A percentile compares a stretch with the other conserved stretches of the same genome.
These are phyloP conservation scores for Diddensiella caesifluorescens DNA, from an alignment of 805 yeast species.

Conservation along the genomic window DNA sequence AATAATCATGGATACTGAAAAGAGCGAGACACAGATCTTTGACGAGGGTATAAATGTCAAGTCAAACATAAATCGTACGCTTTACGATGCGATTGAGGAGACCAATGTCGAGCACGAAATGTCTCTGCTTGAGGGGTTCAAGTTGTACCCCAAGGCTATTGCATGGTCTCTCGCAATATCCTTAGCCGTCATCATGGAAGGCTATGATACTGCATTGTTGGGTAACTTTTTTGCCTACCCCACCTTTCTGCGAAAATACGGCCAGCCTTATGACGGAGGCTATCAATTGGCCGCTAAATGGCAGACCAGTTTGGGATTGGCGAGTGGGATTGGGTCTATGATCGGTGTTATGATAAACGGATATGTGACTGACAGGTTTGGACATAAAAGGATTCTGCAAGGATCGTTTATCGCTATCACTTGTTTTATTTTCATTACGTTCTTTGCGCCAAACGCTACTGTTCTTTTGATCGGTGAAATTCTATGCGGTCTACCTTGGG, in stretches of 20 bases:
- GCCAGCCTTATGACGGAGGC: constrained; percentile 21
- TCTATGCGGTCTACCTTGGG: constrained; percentile 43
- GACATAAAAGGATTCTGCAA: constrained; percentile 40
- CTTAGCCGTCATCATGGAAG: constrained; percentile 45
- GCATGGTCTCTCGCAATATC: constrained; percentile 45
- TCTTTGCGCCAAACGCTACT: constrained; percentile 39
- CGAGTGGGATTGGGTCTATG: constrained; percentile 35
- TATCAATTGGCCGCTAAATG: constrained; percentile 9
- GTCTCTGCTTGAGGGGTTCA: constrained; percentile 23
- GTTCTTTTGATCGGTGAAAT: constrained; percentile 37
- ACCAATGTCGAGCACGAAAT: constrained; percentile 17
- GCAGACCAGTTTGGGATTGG: constrained; percentile 10
- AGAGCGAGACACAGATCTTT: neutral
- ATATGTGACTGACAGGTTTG: constrained; percentile 39
- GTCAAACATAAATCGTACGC: constrained; percentile 4
- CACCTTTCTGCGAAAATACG: constrained; percentile 39
- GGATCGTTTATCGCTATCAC: constrained; percentile 29
- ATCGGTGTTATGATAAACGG: constrained; percentile 45
- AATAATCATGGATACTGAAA: neutral
- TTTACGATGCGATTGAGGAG: constrained; percentile 15
- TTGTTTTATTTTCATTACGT: constrained; percentile 42
- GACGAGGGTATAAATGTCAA: constrained; percentile 1
- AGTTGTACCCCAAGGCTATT: constrained; percentile 40
- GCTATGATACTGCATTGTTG: constrained; percentile 42
- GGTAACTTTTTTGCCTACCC: constrained; percentile 43